These are phyloP conservation scores for Kodamaea neixiangensis DNA, from an alignment of 805 yeast species.

Conservation along the genomic window DNA sequence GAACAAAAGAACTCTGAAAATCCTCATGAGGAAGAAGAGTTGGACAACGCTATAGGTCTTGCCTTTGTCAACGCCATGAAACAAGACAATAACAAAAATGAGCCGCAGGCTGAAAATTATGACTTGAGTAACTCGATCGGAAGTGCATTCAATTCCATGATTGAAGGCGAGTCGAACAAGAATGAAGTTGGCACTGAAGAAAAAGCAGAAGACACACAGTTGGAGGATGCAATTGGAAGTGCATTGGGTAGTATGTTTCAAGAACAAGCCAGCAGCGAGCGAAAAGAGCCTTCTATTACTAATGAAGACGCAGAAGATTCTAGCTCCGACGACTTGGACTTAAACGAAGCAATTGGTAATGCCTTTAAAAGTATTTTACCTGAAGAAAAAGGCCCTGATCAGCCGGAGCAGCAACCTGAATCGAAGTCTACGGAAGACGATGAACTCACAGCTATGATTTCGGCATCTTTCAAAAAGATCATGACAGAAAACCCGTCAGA, in stretches of 20 bases:
- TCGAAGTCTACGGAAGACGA: slow-evolving; percentile 10
- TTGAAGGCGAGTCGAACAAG: background rate
- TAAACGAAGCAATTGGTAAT: slow-evolving; percentile 21
- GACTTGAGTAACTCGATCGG: background rate
- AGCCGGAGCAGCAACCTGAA: background rate
- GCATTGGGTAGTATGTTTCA: slow-evolving; percentile 19
- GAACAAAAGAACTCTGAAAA: background rate
- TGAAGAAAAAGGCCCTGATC: background rate
- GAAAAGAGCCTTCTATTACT: background rate
- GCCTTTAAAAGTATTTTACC: slow-evolving; percentile 16
- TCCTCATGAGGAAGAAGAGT: slow-evolving; percentile 2
- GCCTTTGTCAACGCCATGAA: slow-evolving; percentile 15
- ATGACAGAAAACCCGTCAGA: slow-evolving; percentile 9
- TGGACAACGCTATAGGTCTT: slow-evolving; percentile 19
- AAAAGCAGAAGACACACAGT: slow-evolving; percentile 1
- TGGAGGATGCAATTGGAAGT: slow-evolving; percentile 24
- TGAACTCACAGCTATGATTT: slow-evolving; percentile 13
- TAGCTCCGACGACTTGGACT: slow-evolving; percentile 12
- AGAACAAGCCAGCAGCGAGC: background rate
- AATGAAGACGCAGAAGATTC: background rate
- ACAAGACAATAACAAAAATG: background rate
- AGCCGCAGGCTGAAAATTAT: background rate
- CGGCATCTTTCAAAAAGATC: slow-evolving; percentile 13
- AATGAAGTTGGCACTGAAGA: background rate
- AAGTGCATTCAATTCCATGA: background rate